Percentiles rank a stretch among this genome's conserved stretches.
Conservation (phyloP, 1,284 basidiomycete species). For the Cronartium ribicola region DNA sequence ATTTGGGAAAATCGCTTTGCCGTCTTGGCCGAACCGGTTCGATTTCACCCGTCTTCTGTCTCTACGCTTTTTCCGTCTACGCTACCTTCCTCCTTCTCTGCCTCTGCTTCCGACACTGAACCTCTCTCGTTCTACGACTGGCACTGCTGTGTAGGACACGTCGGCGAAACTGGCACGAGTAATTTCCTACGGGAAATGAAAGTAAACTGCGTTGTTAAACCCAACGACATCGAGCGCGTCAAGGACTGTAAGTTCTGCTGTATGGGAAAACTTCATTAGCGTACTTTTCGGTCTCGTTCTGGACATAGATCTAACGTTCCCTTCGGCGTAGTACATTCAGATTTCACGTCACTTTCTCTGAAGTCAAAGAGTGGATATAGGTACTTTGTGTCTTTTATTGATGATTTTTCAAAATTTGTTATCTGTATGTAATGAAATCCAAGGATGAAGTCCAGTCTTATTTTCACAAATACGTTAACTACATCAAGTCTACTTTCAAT, state of each 20-base stretch:
- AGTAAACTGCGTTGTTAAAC: not conserved
- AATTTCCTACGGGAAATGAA: not conserved
- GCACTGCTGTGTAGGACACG: not conserved
- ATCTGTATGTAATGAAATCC: conserved; percentile 7
- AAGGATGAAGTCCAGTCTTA: conserved; percentile 36
- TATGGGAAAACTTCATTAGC: not conserved
- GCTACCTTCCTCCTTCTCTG: no score
- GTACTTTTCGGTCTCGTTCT: not conserved
- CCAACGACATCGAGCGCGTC: not conserved
- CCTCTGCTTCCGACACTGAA: not conserved
- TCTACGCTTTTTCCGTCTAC: no score
- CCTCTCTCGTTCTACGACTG: not conserved
- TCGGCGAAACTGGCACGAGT: not conserved
- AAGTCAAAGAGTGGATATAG: not conserved
- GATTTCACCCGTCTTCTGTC: not conserved
- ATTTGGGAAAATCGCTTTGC: not conserved
- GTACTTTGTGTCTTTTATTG: conserved; percentile 18
- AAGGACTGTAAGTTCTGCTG: not conserved
- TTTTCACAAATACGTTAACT: conserved; percentile 48
- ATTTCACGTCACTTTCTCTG: not conserved
- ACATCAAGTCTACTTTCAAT: not conserved
- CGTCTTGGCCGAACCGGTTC: not conserved
- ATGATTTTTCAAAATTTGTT: conserved; percentile 22
- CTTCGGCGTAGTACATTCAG: conserved; percentile 9
- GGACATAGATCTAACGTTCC: not conserved